These are phyloP conservation scores for Nakazawaea anatomiae DNA, from an alignment of 805 yeast species.

Conservation along the genomic window DNA sequence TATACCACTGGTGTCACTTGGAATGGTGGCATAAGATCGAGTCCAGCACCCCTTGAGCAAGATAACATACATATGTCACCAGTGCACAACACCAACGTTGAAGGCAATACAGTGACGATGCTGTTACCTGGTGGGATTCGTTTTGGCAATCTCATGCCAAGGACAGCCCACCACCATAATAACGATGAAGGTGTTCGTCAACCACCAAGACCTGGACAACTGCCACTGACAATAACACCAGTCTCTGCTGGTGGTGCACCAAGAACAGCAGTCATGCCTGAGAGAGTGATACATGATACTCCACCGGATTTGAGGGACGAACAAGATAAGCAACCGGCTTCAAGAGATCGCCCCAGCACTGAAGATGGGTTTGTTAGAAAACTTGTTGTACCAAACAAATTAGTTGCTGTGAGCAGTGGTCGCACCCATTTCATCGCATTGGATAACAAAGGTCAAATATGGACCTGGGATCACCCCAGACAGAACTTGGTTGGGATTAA, in stretches of 20 bases:
- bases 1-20: conserved; percentile 46
- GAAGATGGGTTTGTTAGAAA: conserved; percentile 8
- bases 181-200: not conserved
- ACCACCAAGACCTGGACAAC: conserved; percentile 5
- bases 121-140: not conserved
- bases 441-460: conserved; percentile 41
- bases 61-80: conserved; percentile 19
- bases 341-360: conserved; percentile 16
- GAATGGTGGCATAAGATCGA: conserved; percentile 31
- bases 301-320: conserved; percentile 11
- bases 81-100: too few relatives aligned
- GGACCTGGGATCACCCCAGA: conserved; percentile 54
- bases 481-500: conserved; percentile 34
- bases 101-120: not conserved
- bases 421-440: conserved; percentile 59
- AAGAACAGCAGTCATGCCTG: conserved; percentile 1
- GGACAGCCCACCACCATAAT: not conserved
- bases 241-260: not conserved
- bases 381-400: not conserved
- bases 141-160: not conserved
- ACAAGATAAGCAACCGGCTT: conserved; percentile 8
- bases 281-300: not conserved
- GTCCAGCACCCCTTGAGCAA: conserved; percentile 33
- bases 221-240: not conserved
- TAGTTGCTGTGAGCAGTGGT: conserved; percentile 51